These are phyloP conservation scores for Lactifluus volemus DNA, from an alignment of 768 basidiomycete genomes.

Conservation along the genomic window DNA sequence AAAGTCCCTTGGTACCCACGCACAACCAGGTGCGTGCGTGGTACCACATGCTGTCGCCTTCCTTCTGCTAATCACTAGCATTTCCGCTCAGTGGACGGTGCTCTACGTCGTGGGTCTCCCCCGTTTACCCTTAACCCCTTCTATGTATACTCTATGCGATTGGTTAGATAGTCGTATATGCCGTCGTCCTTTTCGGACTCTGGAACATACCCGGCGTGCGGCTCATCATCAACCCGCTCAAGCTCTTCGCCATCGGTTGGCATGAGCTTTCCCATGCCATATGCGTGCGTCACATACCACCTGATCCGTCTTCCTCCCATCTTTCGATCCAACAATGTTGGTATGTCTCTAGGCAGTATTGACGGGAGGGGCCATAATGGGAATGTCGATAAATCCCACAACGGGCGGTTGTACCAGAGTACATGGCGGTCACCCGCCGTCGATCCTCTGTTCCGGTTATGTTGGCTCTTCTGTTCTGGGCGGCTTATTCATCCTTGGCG, in stretches of 20 bases:
- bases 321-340: not conserved
- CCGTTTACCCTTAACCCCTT: not conserved
- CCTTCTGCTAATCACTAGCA: not conserved
- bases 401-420: constrained; percentile 70
- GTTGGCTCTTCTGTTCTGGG: constrained; percentile 76
- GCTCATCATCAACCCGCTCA: constrained; percentile 73
- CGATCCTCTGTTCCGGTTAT: constrained; percentile 74
- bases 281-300: constrained; percentile 40
- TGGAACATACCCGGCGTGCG: constrained; percentile 82
- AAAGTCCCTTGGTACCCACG: constrained; percentile 7
- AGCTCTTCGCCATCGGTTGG: constrained; percentile 82
- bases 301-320: not conserved
- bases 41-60: not conserved
- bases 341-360: constrained; percentile 50
- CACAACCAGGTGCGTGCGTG: constrained; percentile 16
- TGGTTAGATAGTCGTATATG: constrained; percentile 68
- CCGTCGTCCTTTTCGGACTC: constrained; percentile 78
- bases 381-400: constrained; percentile 79
- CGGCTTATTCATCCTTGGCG: constrained; percentile 73
- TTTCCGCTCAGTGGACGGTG: constrained; percentile 49
- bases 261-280: constrained; percentile 83
- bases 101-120: constrained; percentile 56
- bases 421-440: constrained; percentile 62
- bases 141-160: constrained; percentile 2
- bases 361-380: constrained; percentile 68